phyloP scores from a whole-genome alignment of 2,329 filamentous ascomycete species.

The Fusarium beomiforme region DNA sequence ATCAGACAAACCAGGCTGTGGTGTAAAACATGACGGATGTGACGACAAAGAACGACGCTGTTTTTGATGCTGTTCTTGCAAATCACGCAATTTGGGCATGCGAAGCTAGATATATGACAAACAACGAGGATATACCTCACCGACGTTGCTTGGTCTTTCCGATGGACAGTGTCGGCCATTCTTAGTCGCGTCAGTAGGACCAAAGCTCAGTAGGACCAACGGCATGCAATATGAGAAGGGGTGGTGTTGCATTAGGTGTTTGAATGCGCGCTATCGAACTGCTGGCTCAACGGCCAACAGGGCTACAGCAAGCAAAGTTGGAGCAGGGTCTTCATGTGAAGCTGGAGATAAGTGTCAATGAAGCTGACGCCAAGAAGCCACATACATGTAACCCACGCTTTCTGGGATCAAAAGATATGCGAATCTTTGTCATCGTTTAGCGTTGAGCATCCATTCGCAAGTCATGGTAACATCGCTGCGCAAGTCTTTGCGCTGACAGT shows the following conservation, averaged over 20 bases:
- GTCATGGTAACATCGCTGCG: not conserved
- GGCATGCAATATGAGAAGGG: not conserved
- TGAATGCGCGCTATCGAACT: not conserved
- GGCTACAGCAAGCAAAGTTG: not conserved
- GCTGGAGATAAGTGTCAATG: constrained; percentile 3
- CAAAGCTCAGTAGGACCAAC: no score
- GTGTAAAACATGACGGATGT: not conserved
- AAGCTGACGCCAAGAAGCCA: not conserved
- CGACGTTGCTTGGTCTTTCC: not conserved
- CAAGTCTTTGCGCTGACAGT: not conserved
- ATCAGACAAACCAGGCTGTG: constrained; percentile 18
- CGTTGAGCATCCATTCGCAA: not conserved
- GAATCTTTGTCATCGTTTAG: not conserved
- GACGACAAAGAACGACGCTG: not conserved
- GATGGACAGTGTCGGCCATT: not conserved
- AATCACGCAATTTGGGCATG: not conserved
- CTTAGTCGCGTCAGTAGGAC: not conserved
- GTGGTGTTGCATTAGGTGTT: not conserved
- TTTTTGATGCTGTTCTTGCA: not conserved
- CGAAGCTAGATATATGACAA: not conserved
- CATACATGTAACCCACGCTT: not conserved
- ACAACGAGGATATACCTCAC: not conserved
- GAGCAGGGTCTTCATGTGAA: constrained; percentile 4
- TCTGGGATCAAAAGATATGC: not conserved
- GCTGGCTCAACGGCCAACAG: not conserved